A percentile compares a stretch with the other conserved stretches of the same genome.
phyloP scores from a whole-genome alignment of 371 early-diverging fungal genomes.

The Apophysomyces trapeziformis region DNA sequence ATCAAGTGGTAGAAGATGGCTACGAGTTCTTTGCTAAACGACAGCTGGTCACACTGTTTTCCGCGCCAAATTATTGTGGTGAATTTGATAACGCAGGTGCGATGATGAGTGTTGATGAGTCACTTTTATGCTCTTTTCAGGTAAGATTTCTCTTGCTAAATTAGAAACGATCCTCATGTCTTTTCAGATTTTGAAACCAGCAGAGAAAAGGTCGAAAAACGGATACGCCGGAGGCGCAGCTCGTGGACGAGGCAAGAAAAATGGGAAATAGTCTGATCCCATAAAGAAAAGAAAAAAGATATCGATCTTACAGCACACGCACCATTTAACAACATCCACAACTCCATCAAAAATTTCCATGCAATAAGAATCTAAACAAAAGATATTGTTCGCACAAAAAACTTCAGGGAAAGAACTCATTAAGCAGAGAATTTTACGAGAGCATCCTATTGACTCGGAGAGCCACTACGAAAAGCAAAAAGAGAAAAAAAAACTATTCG shows the following conservation, averaged over 20 bases:
- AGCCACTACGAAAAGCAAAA: no score
- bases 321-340: background rate
- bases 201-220: constrained; percentile 61
- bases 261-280: constrained; percentile 33
- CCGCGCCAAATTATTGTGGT: constrained; percentile 48
- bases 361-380: background rate
- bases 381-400: background rate
- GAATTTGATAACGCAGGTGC: constrained; percentile 97
- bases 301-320: background rate
- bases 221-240: constrained; percentile 62
- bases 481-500: no score
- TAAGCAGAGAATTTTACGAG: no score
- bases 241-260: constrained; percentile 57
- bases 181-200: constrained; percentile 77
- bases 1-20: constrained; percentile 97
- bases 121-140: constrained; percentile 89
- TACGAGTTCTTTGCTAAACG: constrained; percentile 95
- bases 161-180: background rate
- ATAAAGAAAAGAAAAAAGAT: background rate
- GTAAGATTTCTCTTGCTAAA: constrained; percentile 31
- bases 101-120: constrained; percentile 97
- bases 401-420: background rate
- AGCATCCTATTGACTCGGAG: no score
- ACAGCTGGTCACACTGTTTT: constrained; percentile 93
- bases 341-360: background rate